A percentile compares a stretch with the other conserved stretches of the same genome.
These are phyloP conservation scores for Hygrophorus russula DNA, from an alignment of 768 basidiomycete genomes.

Conservation along the genomic window DNA sequence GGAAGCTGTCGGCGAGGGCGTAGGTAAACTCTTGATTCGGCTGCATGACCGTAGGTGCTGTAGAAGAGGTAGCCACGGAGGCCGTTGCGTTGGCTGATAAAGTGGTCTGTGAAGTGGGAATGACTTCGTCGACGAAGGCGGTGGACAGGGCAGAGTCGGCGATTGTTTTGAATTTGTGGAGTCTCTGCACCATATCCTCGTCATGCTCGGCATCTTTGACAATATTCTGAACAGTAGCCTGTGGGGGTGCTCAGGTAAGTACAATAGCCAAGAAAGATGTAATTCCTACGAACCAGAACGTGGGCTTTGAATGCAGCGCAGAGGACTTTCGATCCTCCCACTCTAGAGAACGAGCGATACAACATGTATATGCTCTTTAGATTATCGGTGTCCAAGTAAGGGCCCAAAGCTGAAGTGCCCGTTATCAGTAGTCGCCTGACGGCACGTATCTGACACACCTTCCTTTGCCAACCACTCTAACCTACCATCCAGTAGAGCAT, in stretches of 20 bases:
- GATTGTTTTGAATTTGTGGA: slow-evolving; percentile 57
- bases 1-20: slow-evolving; percentile 63
- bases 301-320: slow-evolving; percentile 50
- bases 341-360: slow-evolving; percentile 51
- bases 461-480: slow-evolving; percentile 26
- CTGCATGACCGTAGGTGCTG: slow-evolving; percentile 20
- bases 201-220: slow-evolving; percentile 54
- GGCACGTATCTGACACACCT: slow-evolving; percentile 14
- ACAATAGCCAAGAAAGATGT: neutral
- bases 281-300: slow-evolving; percentile 35
- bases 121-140: slow-evolving; percentile 39
- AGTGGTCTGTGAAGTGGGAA: slow-evolving; percentile 8
- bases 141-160: slow-evolving; percentile 37
- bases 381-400: slow-evolving; percentile 37
- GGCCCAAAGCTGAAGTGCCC: slow-evolving; percentile 33
- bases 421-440: neutral
- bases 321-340: slow-evolving; percentile 42
- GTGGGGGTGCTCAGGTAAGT: slow-evolving; percentile 1
- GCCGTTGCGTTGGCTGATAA: slow-evolving; percentile 9
- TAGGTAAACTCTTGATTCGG: slow-evolving; percentile 51
- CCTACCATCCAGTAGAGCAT: slow-evolving; percentile 33
- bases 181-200: slow-evolving; percentile 66
- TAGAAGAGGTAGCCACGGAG: slow-evolving; percentile 15
- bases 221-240: slow-evolving; percentile 52
- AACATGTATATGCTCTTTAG: slow-evolving; percentile 34